A percentile compares a stretch with the other conserved stretches of the same genome.
phyloP scores from a whole-genome alignment of 805 yeast genomes.

The Kodamaea hsintzibuensis region DNA sequence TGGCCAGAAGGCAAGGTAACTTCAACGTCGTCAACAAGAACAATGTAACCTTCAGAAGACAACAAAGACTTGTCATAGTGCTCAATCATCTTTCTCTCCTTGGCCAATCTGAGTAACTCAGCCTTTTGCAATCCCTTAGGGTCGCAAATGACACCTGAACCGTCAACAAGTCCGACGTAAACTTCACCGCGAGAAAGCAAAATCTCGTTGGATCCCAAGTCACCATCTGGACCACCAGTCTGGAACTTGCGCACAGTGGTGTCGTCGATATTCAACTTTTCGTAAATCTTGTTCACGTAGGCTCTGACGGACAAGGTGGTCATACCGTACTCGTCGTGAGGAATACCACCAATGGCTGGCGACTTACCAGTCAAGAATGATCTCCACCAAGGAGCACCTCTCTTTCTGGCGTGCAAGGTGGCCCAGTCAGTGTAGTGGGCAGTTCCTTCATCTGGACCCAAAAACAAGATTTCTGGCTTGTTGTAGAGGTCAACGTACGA shows the following conservation, averaged over 20 bases:
- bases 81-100: slow-evolving; percentile 70
- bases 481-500: slow-evolving; percentile 80
- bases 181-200: slow-evolving; percentile 78
- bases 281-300: slow-evolving; percentile 83
- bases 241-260: slow-evolving; percentile 73
- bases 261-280: slow-evolving; percentile 65
- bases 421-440: slow-evolving; percentile 98
- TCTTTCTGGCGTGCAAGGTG: slow-evolving; percentile 82
- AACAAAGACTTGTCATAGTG: slow-evolving; percentile 67
- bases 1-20: slow-evolving; percentile 75
- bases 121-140: slow-evolving; percentile 82
- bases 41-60: slow-evolving; percentile 73
- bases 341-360: slow-evolving; percentile 92
- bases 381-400: slow-evolving; percentile 99
- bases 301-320: slow-evolving; percentile 93
- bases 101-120: slow-evolving; percentile 79
- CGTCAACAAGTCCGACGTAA: slow-evolving; percentile 90
- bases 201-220: slow-evolving; percentile 94
- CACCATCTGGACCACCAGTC: slow-evolving; percentile 99
- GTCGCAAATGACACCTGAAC: slow-evolving; percentile 93
- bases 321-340: slow-evolving; percentile 98
- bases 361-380: slow-evolving; percentile 97
- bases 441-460: slow-evolving; percentile 99
- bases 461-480: slow-evolving; percentile 85
- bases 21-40: slow-evolving; percentile 83